Percentiles rank a stretch among this genome's conserved stretches.
These are phyloP conservation scores for Chrysopogon serrulatus DNA, from an alignment of 176 grass and related monocot species.

Conservation along the genomic window DNA sequence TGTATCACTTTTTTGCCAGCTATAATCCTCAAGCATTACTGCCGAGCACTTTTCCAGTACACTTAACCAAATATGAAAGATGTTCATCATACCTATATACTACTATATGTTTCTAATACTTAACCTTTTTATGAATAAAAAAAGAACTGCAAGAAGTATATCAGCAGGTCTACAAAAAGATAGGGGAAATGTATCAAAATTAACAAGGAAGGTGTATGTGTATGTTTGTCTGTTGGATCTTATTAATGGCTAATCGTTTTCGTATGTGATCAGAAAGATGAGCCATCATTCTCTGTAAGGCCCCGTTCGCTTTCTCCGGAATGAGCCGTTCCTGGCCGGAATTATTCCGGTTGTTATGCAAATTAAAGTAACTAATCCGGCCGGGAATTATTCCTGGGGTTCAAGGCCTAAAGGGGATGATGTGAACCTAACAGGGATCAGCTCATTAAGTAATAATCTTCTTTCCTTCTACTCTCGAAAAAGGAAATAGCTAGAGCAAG, in stretches of 20 bases:
- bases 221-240: background rate
- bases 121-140: background rate
- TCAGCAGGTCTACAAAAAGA: background rate
- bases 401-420: too few species aligned
- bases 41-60: background rate
- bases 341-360: too few species aligned
- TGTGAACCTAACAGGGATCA: background rate
- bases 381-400: too few species aligned
- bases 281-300: background rate
- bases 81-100: background rate
- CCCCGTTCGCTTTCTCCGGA: too few species aligned
- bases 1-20: background rate
- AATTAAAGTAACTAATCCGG: too few species aligned
- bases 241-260: background rate
- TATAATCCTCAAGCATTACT: background rate
- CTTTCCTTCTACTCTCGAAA: background rate
- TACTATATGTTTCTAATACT: background rate
- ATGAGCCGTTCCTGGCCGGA: too few species aligned
- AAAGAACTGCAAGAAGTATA: background rate
- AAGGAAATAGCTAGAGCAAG: background rate
- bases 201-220: background rate
- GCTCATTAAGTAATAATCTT: background rate
- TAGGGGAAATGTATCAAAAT: background rate
- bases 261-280: background rate
- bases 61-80: conserved; percentile 1